Evolutionary conservation across 164 flowering plant genomes (phyloP).

Genomic region (Stephania cephalantha): DNA sequence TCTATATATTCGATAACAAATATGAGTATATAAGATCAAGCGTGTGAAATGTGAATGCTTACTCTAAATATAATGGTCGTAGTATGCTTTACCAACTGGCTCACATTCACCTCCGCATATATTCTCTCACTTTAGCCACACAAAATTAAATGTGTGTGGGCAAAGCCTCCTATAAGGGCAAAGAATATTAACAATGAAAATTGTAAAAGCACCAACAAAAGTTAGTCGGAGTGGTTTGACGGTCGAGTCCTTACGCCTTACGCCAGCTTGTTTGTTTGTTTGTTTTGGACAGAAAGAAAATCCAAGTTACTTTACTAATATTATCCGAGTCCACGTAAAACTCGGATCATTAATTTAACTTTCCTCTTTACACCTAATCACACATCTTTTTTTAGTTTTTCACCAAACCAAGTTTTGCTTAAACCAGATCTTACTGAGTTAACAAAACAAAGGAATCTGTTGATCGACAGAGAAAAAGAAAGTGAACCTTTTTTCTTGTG

Average conservation of each 20-base stretch:
- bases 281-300: neutral
- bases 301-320: neutral
- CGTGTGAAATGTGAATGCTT: too few relatives aligned
- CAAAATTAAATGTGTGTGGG: too few relatives aligned
- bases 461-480: neutral
- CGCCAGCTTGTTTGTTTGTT: too few relatives aligned
- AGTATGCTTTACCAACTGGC: neutral
- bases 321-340: neutral
- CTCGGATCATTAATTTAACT: neutral
- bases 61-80: neutral
- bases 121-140: neutral
- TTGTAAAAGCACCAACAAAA: neutral
- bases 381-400: neutral
- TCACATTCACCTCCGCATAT: neutral
- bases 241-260: too few relatives aligned
- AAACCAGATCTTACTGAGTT: neutral
- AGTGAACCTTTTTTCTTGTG: neutral
- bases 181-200: too few relatives aligned
- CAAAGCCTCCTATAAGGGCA: neutral
- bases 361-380: neutral
- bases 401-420: neutral
- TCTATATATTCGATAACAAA: too few relatives aligned
- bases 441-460: neutral
- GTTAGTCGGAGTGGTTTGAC: too few relatives aligned
- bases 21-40: too few relatives aligned